Percentiles rank a stretch among this genome's conserved stretches.
Conservation (phyloP, 257 asterid species). For the Handroanthus guayacan region DNA sequence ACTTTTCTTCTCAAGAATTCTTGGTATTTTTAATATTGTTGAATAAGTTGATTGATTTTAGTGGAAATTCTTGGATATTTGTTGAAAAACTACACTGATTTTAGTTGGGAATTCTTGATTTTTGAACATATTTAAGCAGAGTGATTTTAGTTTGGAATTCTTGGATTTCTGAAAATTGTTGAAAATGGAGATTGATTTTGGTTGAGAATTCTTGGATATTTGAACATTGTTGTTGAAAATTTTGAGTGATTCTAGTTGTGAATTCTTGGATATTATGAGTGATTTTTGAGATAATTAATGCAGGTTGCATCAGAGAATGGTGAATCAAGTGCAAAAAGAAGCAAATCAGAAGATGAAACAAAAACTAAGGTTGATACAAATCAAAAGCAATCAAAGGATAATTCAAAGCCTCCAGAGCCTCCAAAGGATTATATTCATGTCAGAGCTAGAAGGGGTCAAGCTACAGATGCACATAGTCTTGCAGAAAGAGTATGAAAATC, state of each 20-base stretch:
- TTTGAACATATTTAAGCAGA: too few relatives aligned
- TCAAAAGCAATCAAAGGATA: conserved; percentile 41
- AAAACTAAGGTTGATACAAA: conserved; percentile 14
- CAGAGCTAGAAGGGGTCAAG: conserved; percentile 95
- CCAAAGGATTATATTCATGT: conserved; percentile 93
- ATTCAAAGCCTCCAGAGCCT: conserved; percentile 54
- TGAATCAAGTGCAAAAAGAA: conserved; percentile 65
- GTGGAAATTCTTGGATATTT: too few relatives aligned
- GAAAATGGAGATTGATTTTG: background rate
- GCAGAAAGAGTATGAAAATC: conserved; percentile 79
- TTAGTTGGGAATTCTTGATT: background rate
- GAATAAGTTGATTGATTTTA: background rate
- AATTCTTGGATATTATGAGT: too few relatives aligned
- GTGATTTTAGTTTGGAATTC: too few relatives aligned
- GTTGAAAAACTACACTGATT: too few relatives aligned
- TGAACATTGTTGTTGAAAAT: too few relatives aligned
- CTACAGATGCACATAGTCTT: conserved; percentile 94
- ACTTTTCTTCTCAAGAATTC: background rate
- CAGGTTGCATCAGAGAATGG: conserved; percentile 64
- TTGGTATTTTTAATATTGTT: background rate
- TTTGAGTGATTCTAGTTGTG: too few relatives aligned
- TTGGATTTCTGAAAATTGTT: background rate
- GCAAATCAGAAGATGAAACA: conserved; percentile 54
- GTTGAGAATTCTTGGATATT: too few relatives aligned
- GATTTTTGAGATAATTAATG: conserved; percentile 15